Base-by-base conservation (phyloP, 2,329 filamentous ascomycete genomes). In the Arthrobotrys megalospora region DNA sequence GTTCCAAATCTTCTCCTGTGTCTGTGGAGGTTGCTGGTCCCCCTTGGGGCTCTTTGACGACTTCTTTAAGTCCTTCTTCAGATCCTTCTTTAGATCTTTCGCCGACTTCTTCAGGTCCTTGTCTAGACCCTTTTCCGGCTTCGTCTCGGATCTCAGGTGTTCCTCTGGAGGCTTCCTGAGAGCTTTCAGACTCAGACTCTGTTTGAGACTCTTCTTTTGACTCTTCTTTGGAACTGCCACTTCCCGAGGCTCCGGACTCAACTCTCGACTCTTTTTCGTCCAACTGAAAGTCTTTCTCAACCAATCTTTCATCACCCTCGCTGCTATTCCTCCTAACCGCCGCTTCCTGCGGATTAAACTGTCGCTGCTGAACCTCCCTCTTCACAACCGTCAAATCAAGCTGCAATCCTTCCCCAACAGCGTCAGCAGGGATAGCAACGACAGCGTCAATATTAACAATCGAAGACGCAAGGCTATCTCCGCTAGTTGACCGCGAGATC, bases 391-490 rank as follows among this genome's bases (percentile, higher is more conserved):
- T 71, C 10, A 78, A 36, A 67, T 78, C 75, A 28, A 72, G 52
- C 14, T 55, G 67, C 43, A 78, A 58, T 14, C 67, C 75, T 34
- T 78, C 66, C 1, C 43, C 52, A 36, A 78, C 45, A 60, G 75
- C 75, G 14, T 78, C 52, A 12, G 60, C 67, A 6, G 66, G 66
- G 7, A 78, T 50, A 12, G 75, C 67, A 36, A 78, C 28, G 19
- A 71, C 52, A 11, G 75, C 67, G 75, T 78, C 67, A n/a, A 78
- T 68, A 32, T 67, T 78, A 19, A 78, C 62, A 55, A 67, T 68
- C 6, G 67, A 63, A 48, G 75, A 63, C 6, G 28, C 12, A 53
- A 63, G n/a, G 28, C 67, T 72, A 36, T 68, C 66, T 3, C n/a
- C 45, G 28, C 67, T 71, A 6, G 34, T 63, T 12, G 66, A 71